phyloP scores from a whole-genome alignment of 1,284 basidiomycete genomes.

The Omphalotus olearius region DNA sequence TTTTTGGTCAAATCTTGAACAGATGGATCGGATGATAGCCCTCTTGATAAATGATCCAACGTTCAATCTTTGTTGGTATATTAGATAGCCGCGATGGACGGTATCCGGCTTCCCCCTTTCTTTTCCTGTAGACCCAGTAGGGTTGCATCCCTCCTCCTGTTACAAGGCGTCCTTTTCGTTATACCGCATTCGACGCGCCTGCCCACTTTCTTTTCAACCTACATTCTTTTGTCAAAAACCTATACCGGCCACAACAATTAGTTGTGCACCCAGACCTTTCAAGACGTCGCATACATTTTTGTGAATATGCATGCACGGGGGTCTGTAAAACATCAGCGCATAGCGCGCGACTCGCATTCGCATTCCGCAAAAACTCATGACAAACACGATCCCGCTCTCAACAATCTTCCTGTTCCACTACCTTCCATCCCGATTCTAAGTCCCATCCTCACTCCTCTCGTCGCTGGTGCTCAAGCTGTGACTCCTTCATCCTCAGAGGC shows the following conservation, averaged over 20 bases:
- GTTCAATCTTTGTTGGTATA: too few species aligned
- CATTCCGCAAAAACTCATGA: constrained; percentile 21
- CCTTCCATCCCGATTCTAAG: constrained; percentile 40
- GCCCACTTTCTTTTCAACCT: neutral
- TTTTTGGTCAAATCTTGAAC: too few species aligned
- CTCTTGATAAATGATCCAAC: too few species aligned
- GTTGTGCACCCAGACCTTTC: neutral
- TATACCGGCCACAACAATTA: too few species aligned
- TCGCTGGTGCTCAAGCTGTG: constrained; percentile 13
- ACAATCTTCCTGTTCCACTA: constrained; percentile 34
- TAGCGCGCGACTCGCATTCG: constrained; percentile 16
- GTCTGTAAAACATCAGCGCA: neutral
- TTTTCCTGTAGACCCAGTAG: too few species aligned
- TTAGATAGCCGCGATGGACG: too few species aligned
- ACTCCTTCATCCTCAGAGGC: constrained; percentile 4
- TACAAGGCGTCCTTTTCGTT: too few species aligned
- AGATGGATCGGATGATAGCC: too few species aligned
- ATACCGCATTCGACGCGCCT: neutral
- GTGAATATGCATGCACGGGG: neutral
- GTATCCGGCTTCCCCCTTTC: too few species aligned
- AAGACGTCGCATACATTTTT: neutral
- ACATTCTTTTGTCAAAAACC: neutral
- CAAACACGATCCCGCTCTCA: constrained; percentile 35
- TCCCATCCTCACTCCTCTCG: constrained; percentile 29
- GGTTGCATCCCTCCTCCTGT: too few species aligned